Conservation (phyloP, 1,284 basidiomycete species). For the Xanthoconium separans region DNA sequence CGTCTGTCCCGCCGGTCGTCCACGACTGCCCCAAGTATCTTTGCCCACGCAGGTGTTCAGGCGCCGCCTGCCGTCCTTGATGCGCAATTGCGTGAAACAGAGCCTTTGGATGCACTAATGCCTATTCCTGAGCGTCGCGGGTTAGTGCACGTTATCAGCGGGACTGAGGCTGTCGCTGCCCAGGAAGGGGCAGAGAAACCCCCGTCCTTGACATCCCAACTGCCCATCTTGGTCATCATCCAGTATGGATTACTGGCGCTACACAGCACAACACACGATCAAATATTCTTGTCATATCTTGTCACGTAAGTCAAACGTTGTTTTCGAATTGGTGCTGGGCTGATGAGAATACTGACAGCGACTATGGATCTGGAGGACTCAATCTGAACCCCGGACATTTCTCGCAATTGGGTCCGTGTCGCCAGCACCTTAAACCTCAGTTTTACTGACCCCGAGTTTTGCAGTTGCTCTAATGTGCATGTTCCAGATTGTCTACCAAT, state of each 20-base stretch:
- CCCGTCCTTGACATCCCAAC: slow-evolving; percentile 61
- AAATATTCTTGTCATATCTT: slow-evolving; percentile 80
- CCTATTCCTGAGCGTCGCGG: slow-evolving; percentile 49
- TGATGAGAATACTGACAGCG: slow-evolving; percentile 39
- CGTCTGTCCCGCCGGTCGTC: slow-evolving; percentile 53
- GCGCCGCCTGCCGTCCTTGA: slow-evolving; percentile 70
- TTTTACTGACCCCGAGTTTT: background rate
- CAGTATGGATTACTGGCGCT: slow-evolving; percentile 79
- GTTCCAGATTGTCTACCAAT: slow-evolving; percentile 79
- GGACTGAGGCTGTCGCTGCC: slow-evolving; percentile 4
- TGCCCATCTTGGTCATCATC: slow-evolving; percentile 70
- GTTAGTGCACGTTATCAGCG: slow-evolving; percentile 4
- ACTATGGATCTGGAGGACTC: slow-evolving; percentile 69
- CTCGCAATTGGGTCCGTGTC: slow-evolving; percentile 75
- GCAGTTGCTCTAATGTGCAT: slow-evolving; percentile 79
- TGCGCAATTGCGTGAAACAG: slow-evolving; percentile 51
- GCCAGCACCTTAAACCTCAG: background rate
- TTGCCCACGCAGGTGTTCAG: slow-evolving; percentile 75
- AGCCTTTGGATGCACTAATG: slow-evolving; percentile 42
- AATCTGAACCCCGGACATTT: slow-evolving; percentile 78
- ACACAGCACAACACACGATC: slow-evolving; percentile 83
- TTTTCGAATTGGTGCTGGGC: background rate
- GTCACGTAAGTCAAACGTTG: slow-evolving; percentile 59
- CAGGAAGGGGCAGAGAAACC: slow-evolving; percentile 36
- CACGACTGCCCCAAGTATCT: slow-evolving; percentile 66